Conservation (phyloP, 2,329 filamentous ascomycete species). For the Neoascochyta sp. region DNA sequence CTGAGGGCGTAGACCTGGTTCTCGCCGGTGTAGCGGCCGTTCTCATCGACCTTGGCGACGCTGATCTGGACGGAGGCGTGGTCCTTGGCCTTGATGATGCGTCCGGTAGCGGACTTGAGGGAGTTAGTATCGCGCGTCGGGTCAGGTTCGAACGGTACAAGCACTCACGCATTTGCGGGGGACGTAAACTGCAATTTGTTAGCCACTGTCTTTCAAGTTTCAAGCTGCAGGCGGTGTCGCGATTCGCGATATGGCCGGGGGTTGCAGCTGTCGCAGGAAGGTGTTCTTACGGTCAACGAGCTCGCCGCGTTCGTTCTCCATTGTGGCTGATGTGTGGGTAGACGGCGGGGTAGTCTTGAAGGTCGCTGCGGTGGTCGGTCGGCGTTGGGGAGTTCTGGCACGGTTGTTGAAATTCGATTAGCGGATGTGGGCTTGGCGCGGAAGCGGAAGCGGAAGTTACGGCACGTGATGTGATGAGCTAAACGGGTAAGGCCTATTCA, state of each 20-base stretch:
- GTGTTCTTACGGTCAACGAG: slow-evolving; percentile 73
- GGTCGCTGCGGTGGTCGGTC: slow-evolving; percentile 25
- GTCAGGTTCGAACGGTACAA: slow-evolving; percentile 5
- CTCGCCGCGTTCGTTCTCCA: slow-evolving; percentile 99
- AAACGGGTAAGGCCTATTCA: no score
- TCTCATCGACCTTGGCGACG: slow-evolving; percentile 98
- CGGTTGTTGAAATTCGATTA: no score
- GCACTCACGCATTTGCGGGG: slow-evolving; percentile 43
- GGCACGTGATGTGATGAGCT: no score
- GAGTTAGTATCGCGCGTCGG: slow-evolving; percentile 18
- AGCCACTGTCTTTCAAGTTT: slow-evolving; percentile 14
- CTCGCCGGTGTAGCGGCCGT: slow-evolving; percentile 93
- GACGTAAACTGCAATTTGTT: slow-evolving; percentile 27
- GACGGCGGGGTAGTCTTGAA: slow-evolving; percentile 22
- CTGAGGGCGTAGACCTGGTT: slow-evolving; percentile 96
- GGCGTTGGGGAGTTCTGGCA: slow-evolving; percentile 16
- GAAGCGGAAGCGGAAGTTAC: no score
- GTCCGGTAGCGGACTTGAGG: slow-evolving; percentile 52
- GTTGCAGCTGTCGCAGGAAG: no score
- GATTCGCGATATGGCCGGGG: background rate
- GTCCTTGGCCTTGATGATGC: slow-evolving; percentile 99
- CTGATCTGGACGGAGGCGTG: slow-evolving; percentile 98
- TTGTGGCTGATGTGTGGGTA: slow-evolving; percentile 53
- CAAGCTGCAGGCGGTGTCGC: no score
- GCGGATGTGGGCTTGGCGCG: no score